Evolutionary conservation across 1,284 basidiomycete genomes (phyloP).

Genomic region (Boletus semigastroideus): DNA sequence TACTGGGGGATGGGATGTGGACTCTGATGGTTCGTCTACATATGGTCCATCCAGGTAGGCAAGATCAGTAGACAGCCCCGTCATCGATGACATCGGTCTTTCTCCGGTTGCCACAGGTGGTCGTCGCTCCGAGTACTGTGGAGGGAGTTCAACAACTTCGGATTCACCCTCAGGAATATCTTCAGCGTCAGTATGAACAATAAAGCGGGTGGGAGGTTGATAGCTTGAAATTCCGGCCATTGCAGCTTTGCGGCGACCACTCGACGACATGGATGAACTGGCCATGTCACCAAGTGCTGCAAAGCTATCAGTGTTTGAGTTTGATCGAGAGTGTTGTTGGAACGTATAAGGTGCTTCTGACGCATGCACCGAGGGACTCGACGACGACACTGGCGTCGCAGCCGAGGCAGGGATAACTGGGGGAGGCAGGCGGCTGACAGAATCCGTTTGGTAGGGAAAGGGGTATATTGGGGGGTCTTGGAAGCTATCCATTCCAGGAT

Average conservation of each 20-base stretch:
- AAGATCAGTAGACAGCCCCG: slow-evolving; percentile 7
- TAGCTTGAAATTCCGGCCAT: slow-evolving; percentile 46
- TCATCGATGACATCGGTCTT: slow-evolving; percentile 7
- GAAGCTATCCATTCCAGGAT: slow-evolving; percentile 21
- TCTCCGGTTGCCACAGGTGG: slow-evolving; percentile 20
- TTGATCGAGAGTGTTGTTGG: slow-evolving; percentile 23
- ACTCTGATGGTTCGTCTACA: background rate
- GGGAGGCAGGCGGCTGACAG: slow-evolving; percentile 16
- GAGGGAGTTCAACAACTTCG: slow-evolving; percentile 71
- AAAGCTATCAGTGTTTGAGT: slow-evolving; percentile 23
- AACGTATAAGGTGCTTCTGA: slow-evolving; percentile 26
- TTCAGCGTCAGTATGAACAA: slow-evolving; percentile 72
- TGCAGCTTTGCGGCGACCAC: slow-evolving; percentile 49
- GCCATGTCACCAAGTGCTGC: slow-evolving; percentile 20
- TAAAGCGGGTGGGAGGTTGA: slow-evolving; percentile 50
- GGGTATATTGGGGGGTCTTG: slow-evolving; percentile 27
- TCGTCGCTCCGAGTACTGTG: slow-evolving; percentile 63
- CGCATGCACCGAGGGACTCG: slow-evolving; percentile 6
- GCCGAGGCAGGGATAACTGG: slow-evolving; percentile 7
- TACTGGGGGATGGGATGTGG: slow-evolving; percentile 6
- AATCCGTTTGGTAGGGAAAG: slow-evolving; percentile 32
- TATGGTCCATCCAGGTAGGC: slow-evolving; percentile 16
- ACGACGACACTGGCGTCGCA: background rate
- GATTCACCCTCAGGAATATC: slow-evolving; percentile 48
- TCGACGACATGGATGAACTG: slow-evolving; percentile 36